Conservation (phyloP, 176 grass and related monocot genomes). For the Dactylis glomerata region DNA sequence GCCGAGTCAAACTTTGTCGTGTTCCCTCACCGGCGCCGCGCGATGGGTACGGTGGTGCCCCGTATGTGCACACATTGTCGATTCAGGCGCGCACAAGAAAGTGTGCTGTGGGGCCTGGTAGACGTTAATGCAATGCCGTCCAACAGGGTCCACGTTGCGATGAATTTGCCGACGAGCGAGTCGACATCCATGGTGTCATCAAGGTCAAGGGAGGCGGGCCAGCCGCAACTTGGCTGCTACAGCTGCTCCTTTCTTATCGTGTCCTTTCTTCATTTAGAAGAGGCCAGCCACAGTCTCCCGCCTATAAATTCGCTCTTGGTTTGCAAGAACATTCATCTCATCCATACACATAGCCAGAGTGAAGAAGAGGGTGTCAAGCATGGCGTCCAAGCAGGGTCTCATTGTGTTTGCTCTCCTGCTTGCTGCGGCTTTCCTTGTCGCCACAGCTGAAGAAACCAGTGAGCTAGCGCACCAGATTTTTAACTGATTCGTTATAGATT, state of each 20-base stretch:
- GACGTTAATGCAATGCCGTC: too few species aligned
- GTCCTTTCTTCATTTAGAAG: not conserved
- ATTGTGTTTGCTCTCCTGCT: constrained; percentile 38
- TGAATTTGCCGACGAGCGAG: too few species aligned
- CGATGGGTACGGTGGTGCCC: not conserved
- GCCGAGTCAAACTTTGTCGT: not conserved
- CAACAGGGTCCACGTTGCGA: not conserved
- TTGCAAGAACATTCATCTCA: not conserved
- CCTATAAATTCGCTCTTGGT: not conserved
- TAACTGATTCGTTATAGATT: too few species aligned
- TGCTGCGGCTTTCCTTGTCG: too few species aligned
- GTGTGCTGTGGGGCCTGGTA: not conserved
- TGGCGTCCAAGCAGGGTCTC: too few species aligned
- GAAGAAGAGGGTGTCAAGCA: not conserved
- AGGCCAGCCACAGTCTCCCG: too few species aligned
- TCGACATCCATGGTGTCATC: not conserved
- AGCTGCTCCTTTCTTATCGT: not conserved
- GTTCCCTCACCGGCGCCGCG: not conserved
- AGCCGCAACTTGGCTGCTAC: not conserved
- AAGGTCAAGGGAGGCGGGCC: not conserved
- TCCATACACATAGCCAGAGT: too few species aligned
- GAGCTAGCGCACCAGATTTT: too few species aligned
- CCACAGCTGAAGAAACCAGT: too few species aligned
- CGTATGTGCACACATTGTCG: not conserved
- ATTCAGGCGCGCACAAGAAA: not conserved